Base-by-base conservation (phyloP, 176 grass and related monocot genomes). In the Aegilops longissima region DNA sequence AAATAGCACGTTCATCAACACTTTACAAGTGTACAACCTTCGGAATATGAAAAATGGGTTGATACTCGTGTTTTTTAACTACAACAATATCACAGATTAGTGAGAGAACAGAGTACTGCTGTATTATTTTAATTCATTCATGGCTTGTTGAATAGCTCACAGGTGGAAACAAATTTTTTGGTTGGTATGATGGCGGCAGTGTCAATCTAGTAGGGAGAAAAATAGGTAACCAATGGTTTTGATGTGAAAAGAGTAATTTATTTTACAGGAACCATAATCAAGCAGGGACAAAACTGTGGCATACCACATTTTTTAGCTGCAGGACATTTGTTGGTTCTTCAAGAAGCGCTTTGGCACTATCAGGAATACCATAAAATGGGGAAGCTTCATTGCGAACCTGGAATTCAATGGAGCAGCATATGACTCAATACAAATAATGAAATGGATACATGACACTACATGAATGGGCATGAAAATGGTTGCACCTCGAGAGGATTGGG, bases 291-390 rank as follows among this genome's bases (percentile, higher is more conserved):
- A 88, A 70, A 74, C 36, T 61, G 59, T 24, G 40, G 8, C 86
- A 85, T 96, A 99, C 97, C 97, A 97, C 20, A 89, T 97, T 88
- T 87, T 93, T 92, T 63, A 99, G 83, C 77, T 97, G 80, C 79
- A 99, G 89, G 67, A 99, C 83, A 61, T 94, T 91, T 40, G 97
- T 99, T 39, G 89, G 78, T 40, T 91, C 85, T 73, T 84, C 78
- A 85, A 99, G 85, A 73, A 99, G 87, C 16, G 85, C 71, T 92
- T 93, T 93, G 64, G 87, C 97, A 38, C 88, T 90, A 23, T 73
- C 35, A 74, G 97, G 97, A 83, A 99, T 90, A 83, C 90, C 90
- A 83, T 99, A 99, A 89, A 88, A 94, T 39, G 92, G 80, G 36
- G 80, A 78, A 56, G 63, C 78, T 66, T 93, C 87, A 59, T 73